phyloP scores from a whole-genome alignment of 2,329 filamentous ascomycete genomes.

The Sclerotinia glacialis region DNA sequence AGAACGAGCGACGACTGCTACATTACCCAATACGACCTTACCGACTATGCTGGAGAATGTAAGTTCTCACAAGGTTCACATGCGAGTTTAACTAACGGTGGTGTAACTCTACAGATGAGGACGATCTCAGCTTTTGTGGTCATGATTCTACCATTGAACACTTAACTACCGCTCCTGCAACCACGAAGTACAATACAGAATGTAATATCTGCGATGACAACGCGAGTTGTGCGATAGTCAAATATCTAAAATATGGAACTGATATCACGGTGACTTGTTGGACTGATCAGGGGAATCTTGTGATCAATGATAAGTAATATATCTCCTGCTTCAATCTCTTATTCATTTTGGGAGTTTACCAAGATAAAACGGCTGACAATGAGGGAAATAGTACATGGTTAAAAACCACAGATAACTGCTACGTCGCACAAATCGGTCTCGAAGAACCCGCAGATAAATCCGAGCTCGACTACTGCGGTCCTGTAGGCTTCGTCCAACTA shows the following conservation, averaged over 20 bases:
- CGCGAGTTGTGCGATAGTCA: conserved; percentile 22
- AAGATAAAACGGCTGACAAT: conserved; percentile 3
- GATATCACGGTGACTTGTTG: conserved; percentile 29
- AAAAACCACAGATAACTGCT: conserved; percentile 30
- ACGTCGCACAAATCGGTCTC: conserved; percentile 27
- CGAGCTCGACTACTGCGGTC: conserved; percentile 30
- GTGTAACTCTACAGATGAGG: conserved; percentile 4
- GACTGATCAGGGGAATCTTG: conserved; percentile 24
- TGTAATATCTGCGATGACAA: conserved; percentile 30
- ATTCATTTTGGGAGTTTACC: not conserved
- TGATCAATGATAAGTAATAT: conserved; percentile 26
- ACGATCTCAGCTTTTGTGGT: conserved; percentile 28
- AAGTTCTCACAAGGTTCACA: not conserved
- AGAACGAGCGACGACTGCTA: conserved; percentile 30
- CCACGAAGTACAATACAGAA: conserved; percentile 28
- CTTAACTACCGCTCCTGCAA: conserved; percentile 25
- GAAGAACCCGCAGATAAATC: conserved; percentile 22
- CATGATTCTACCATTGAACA: conserved; percentile 24
- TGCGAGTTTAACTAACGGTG: not conserved
- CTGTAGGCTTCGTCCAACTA: conserved; percentile 29
- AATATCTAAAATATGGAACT: conserved; percentile 24
- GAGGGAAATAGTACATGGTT: conserved; percentile 25
- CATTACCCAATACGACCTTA: conserved; percentile 29
- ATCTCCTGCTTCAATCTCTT: not conserved
- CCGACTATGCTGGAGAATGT: conserved; percentile 28